A percentile compares a stretch with the other conserved stretches of the same genome.
Evolutionary conservation across 257 asterid species (phyloP).

Genomic region (Capsicum chinense): DNA sequence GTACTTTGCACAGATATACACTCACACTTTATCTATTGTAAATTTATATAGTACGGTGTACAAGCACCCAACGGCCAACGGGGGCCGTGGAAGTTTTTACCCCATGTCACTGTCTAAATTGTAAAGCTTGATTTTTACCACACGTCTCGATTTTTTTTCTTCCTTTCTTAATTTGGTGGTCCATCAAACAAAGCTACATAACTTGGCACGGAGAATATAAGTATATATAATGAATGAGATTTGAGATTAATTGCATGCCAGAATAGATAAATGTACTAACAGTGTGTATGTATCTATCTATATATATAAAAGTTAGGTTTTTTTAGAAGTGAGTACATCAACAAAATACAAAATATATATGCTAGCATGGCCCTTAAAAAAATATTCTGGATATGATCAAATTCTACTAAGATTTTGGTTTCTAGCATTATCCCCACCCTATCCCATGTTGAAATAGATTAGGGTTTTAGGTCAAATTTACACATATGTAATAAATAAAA

Average conservation of each 20-base stretch:
- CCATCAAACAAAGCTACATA: background rate
- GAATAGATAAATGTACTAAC: too few relatives aligned
- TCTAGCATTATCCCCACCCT: background rate
- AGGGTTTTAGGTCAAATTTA: slow-evolving; percentile 27
- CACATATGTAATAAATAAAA: background rate
- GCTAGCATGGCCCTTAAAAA: slow-evolving; percentile 32
- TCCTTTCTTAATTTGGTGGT: background rate
- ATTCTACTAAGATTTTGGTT: background rate
- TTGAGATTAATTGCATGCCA: too few relatives aligned
- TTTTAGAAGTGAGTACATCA: background rate
- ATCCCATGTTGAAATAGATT: background rate
- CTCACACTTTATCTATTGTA: too few relatives aligned
- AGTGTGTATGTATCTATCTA: too few relatives aligned
- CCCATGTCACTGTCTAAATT: background rate
- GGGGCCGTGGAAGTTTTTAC: background rate
- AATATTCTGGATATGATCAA: background rate
- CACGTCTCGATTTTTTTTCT: too few relatives aligned
- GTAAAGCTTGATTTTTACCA: background rate
- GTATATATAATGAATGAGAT: slow-evolving; percentile 15
- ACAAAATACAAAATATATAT: background rate
- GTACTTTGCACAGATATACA: too few relatives aligned
- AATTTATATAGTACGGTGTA: background rate
- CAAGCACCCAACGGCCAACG: background rate
- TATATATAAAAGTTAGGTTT: background rate
- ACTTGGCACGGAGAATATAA: background rate